A percentile compares a stretch with the other conserved stretches of the same genome.
These are phyloP conservation scores for Strigomonas galati DNA, from an alignment of 208 protist genomes.

Conservation along the genomic window DNA sequence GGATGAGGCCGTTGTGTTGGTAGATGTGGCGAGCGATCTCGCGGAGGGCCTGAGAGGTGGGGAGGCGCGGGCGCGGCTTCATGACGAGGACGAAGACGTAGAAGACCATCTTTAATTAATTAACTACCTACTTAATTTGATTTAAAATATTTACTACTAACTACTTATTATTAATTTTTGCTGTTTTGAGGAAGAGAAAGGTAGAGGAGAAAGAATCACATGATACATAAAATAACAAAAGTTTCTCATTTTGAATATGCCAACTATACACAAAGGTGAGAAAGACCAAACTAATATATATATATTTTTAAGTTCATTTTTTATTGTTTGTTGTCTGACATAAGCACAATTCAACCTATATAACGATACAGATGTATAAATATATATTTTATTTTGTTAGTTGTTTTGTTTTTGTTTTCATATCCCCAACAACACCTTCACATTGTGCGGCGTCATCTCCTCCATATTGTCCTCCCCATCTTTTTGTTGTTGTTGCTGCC, in stretches of 20 bases:
- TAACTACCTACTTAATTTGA: not conserved
- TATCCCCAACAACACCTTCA: constrained; percentile 15
- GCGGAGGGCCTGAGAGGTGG: constrained; percentile 73
- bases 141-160: no score
- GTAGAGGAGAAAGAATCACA: not conserved
- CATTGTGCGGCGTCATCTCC: constrained; percentile 52
- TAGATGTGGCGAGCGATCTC: constrained; percentile 73
- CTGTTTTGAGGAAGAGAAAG: no score
- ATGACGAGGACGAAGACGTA: constrained; percentile 84
- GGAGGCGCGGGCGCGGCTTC: constrained; percentile 68
- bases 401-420: not conserved
- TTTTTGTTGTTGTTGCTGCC: not conserved
- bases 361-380: not conserved
- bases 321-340: not conserved
- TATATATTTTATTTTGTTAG: constrained; percentile 1
- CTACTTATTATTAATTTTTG: no score
- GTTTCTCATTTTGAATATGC: not conserved
- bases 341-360: no score
- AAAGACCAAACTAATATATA: not conserved
- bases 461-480: not conserved
- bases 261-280: not conserved
- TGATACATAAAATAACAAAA: not conserved
- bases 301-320: constrained; percentile 1
- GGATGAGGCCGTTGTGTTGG: constrained; percentile 78
- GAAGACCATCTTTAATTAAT: constrained; percentile 73